Evolutionary conservation across 2,329 filamentous ascomycete genomes (phyloP).

Genomic region (Trichoderma hamatum): DNA sequence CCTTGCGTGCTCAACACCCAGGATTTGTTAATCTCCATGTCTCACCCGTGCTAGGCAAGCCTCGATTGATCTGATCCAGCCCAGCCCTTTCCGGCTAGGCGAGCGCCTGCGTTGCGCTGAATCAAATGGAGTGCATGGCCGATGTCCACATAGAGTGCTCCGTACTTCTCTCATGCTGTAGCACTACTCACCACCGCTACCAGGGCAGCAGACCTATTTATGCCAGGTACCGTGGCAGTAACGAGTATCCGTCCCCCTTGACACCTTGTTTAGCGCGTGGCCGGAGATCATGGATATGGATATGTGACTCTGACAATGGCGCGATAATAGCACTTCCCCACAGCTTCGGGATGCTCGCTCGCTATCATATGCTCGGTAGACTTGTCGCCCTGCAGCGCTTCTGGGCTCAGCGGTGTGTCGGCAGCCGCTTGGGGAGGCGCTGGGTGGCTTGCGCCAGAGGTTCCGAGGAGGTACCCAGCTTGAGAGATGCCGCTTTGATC

Average conservation of each 20-base stretch:
- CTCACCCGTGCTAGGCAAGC: neutral
- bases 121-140: conserved; percentile 13
- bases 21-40: conserved; percentile 7
- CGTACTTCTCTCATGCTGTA: neutral
- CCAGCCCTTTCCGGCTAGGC: conserved; percentile 14
- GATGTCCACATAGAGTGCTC: neutral
- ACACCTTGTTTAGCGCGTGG: neutral
- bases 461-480: neutral
- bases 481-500: neutral
- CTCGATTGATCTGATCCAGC: conserved; percentile 15
- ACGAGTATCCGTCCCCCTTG: neutral
- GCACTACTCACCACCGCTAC: neutral
- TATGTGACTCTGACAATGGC: conserved; percentile 16
- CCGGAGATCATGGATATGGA: neutral
- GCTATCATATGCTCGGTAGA: neutral
- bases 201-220: neutral
- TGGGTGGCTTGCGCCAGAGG: neutral
- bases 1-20: conserved; percentile 15
- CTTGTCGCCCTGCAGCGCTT: conserved; percentile 1
- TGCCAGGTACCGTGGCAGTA: conserved; percentile 23
- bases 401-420: conserved; percentile 24
- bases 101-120: neutral
- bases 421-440: neutral
- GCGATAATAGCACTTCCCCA: neutral
- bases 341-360: neutral